Conservation (phyloP, 2,329 filamentous ascomycete species). For the Phaeomoniella chlamydospora region DNA sequence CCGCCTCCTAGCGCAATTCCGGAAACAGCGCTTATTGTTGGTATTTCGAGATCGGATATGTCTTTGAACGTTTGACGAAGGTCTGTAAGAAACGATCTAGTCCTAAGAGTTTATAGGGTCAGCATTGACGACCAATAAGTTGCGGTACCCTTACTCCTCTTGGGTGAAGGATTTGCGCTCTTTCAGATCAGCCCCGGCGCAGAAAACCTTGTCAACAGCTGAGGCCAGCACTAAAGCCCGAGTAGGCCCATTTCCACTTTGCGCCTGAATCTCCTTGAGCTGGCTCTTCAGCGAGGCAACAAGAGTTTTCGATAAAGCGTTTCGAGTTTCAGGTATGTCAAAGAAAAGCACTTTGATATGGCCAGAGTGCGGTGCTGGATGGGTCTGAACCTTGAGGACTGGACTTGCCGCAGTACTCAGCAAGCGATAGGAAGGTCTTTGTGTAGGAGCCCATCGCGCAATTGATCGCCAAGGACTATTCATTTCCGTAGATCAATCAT, state of each 20-base stretch:
- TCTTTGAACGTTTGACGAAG: slow-evolving; percentile 63
- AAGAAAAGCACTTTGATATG: slow-evolving; percentile 80
- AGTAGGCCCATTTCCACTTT: slow-evolving; percentile 45
- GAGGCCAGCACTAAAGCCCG: slow-evolving; percentile 73
- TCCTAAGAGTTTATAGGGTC: slow-evolving; percentile 36
- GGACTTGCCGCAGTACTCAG: slow-evolving; percentile 28
- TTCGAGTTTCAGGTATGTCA: slow-evolving; percentile 71
- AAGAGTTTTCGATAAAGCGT: slow-evolving; percentile 74
- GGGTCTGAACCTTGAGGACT: slow-evolving; percentile 54
- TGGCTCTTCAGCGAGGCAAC: slow-evolving; percentile 58
- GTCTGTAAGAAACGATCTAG: slow-evolving; percentile 58
- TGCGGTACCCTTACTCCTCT: slow-evolving; percentile 50
- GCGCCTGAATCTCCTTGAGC: slow-evolving; percentile 54
- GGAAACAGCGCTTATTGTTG: slow-evolving; percentile 77
- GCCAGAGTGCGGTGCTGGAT: slow-evolving; percentile 66
- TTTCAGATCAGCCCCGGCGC: slow-evolving; percentile 88
- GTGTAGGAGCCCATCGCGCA: not conserved
- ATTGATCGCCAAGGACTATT: not conserved
- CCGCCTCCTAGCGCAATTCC: slow-evolving; percentile 83
- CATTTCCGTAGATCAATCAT: not conserved
- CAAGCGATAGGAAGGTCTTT: slow-evolving; percentile 3
- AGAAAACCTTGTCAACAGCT: slow-evolving; percentile 77
- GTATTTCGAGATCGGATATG: slow-evolving; percentile 65
- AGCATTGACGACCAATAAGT: slow-evolving; percentile 2
- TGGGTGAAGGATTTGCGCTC: slow-evolving; percentile 63